phyloP scores from a whole-genome alignment of 2,329 filamentous ascomycete genomes.

The Keithomyces neogunnii region DNA sequence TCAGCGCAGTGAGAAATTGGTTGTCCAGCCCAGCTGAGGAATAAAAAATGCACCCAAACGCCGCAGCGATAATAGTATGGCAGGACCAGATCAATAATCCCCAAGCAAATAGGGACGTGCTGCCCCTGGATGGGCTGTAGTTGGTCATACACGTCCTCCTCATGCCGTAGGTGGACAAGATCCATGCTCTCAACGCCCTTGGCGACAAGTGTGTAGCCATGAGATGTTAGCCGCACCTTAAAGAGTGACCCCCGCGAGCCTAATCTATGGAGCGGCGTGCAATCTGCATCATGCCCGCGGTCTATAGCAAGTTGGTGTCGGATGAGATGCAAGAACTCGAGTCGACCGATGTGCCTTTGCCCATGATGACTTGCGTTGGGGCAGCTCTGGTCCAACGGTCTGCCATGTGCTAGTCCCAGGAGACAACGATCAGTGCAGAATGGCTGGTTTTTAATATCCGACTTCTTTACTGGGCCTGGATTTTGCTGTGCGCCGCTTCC shows the following conservation, averaged over 20 bases:
- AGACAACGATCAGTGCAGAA: conserved; percentile 7
- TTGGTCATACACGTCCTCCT: conserved; percentile 22
- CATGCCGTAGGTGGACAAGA: conserved; percentile 14
- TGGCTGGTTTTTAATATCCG: neutral
- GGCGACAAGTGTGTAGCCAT: conserved; percentile 30
- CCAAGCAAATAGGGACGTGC: conserved; percentile 26
- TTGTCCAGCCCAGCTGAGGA: conserved; percentile 23
- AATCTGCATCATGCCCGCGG: conserved; percentile 20
- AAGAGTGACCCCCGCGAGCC: conserved; percentile 24
- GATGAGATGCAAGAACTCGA: conserved; percentile 18
- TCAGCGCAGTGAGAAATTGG: conserved; percentile 2
- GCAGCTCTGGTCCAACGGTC: conserved; percentile 1
- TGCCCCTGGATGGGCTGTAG: conserved; percentile 22
- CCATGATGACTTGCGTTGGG: conserved; percentile 13
- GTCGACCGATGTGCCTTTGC: conserved; percentile 13
- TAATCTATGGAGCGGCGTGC: conserved; percentile 18
- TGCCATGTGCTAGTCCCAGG: conserved; percentile 1
- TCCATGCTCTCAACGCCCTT: conserved; percentile 25
- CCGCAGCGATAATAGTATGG: conserved; percentile 23
- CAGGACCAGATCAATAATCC: conserved; percentile 18
- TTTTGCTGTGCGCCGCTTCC: neutral
- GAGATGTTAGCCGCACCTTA: conserved; percentile 25
- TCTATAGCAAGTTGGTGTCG: conserved; percentile 21
- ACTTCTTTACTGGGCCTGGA: neutral
- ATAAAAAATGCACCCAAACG: conserved; percentile 22